Conservation (phyloP, 1,139 yeast species). For the Entelexis sorbosivorans region DNA sequence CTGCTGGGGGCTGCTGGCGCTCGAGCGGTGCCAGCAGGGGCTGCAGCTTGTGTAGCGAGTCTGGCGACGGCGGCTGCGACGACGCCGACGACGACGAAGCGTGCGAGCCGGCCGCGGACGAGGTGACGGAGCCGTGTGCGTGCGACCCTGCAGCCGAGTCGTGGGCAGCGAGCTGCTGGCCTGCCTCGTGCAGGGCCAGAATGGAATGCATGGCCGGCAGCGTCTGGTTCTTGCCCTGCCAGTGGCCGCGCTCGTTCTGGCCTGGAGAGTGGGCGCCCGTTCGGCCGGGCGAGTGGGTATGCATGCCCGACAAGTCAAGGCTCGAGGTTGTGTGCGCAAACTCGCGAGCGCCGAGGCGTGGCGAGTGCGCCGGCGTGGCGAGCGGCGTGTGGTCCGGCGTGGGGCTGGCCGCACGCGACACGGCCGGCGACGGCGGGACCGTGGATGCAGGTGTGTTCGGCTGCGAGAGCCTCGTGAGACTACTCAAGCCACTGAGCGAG, state of each 20-base stretch:
- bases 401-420: slow-evolving; percentile 34
- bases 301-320: slow-evolving; percentile 5
- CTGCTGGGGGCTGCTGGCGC: neutral
- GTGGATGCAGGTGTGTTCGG: slow-evolving; percentile 71
- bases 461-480: slow-evolving; percentile 33
- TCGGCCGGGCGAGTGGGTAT: neutral
- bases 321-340: neutral
- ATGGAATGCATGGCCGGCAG: slow-evolving; percentile 7
- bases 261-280: neutral
- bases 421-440: slow-evolving; percentile 46
- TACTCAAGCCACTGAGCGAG: slow-evolving; percentile 39
- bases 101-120: neutral
- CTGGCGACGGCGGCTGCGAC: slow-evolving; percentile 10
- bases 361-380: slow-evolving; percentile 51
- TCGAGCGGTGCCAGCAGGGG: slow-evolving; percentile 14
- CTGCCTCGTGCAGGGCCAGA: slow-evolving; percentile 2
- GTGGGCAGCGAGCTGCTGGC: slow-evolving; percentile 1
- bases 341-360: slow-evolving; percentile 36
- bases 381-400: slow-evolving; percentile 43
- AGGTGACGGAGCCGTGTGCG: neutral
- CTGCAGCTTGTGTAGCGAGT: neutral
- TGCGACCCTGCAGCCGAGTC: neutral
- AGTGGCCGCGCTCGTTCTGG: neutral
- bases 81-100: slow-evolving; percentile 2
- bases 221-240: slow-evolving; percentile 1